A percentile compares a stretch with the other conserved stretches of the same genome.
These are phyloP conservation scores for Dimargaris xerosporica DNA, from an alignment of 192 early-diverging fungal genomes.

Conservation along the genomic window DNA sequence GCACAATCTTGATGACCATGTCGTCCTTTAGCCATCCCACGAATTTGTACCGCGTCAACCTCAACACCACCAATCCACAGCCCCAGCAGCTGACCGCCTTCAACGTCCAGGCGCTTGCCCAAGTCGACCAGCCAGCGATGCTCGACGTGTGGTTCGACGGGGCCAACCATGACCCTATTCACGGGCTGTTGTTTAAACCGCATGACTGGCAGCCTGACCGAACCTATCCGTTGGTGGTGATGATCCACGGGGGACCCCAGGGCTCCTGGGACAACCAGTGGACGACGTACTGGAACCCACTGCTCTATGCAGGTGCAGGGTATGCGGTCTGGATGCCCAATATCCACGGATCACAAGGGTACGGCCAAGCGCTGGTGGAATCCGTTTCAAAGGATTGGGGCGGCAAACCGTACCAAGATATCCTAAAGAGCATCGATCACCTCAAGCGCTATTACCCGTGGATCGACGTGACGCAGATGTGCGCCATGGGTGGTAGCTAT, in stretches of 20 bases:
- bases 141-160: slow-evolving; percentile 59
- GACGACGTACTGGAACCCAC: slow-evolving; percentile 57
- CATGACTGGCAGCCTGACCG: slow-evolving; percentile 30
- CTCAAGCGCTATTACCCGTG: slow-evolving; percentile 27
- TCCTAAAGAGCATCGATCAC: slow-evolving; percentile 55
- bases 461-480: slow-evolving; percentile 38
- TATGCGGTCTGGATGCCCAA: slow-evolving; percentile 54
- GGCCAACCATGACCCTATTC: slow-evolving; percentile 33
- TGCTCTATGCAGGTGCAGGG: slow-evolving; percentile 57
- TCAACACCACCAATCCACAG: slow-evolving; percentile 17
- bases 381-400: slow-evolving; percentile 65
- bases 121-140: slow-evolving; percentile 29
- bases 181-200: slow-evolving; percentile 22
- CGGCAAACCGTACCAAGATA: slow-evolving; percentile 51
- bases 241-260: slow-evolving; percentile 77
- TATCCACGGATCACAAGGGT: slow-evolving; percentile 64
- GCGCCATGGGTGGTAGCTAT: slow-evolving; percentile 57
- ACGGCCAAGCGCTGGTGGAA: slow-evolving; percentile 61
- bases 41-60: slow-evolving; percentile 21
- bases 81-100: slow-evolving; percentile 27
- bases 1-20: too few relatives aligned
- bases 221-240: slow-evolving; percentile 57
- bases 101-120: slow-evolving; percentile 25
- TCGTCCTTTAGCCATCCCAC: slow-evolving; percentile 16
- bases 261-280: slow-evolving; percentile 28